These are phyloP conservation scores for Eucalyptus globulus DNA, from an alignment of 345 rosid species.

Conservation along the genomic window DNA sequence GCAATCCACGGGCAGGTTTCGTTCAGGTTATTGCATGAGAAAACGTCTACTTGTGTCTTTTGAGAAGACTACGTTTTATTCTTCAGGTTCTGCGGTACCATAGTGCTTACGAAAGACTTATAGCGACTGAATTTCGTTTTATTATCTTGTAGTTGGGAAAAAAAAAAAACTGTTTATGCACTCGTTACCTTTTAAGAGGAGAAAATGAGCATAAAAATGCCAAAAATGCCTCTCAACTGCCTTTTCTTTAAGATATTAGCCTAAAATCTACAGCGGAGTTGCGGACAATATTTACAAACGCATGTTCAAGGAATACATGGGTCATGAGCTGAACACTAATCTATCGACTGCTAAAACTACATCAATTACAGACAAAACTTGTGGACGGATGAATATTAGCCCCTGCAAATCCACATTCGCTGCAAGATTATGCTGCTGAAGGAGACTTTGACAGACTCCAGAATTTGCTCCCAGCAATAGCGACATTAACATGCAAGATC, in stretches of 20 bases:
- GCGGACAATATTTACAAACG: background rate
- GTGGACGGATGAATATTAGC: fast-evolving
- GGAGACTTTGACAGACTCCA: background rate
- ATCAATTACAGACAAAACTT: background rate
- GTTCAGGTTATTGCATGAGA: background rate
- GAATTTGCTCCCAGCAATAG: background rate
- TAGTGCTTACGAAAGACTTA: background rate
- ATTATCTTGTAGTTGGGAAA: background rate
- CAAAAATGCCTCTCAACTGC: background rate
- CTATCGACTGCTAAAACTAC: background rate
- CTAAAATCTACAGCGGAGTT: background rate
- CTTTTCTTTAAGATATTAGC: background rate
- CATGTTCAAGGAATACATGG: background rate
- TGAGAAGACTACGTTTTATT: background rate
- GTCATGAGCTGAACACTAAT: background rate
- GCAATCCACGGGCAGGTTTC: background rate
- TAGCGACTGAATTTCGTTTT: background rate
- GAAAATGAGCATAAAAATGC: background rate
- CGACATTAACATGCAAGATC: background rate
- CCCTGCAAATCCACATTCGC: background rate
- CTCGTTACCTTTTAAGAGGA: background rate
- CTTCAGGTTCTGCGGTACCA: background rate
- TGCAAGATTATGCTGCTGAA: background rate
- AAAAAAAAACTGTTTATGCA: background rate
- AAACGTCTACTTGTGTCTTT: background rate